phyloP scores from a whole-genome alignment of 1,139 yeast genomes.

The Diutina scorzettiae region DNA sequence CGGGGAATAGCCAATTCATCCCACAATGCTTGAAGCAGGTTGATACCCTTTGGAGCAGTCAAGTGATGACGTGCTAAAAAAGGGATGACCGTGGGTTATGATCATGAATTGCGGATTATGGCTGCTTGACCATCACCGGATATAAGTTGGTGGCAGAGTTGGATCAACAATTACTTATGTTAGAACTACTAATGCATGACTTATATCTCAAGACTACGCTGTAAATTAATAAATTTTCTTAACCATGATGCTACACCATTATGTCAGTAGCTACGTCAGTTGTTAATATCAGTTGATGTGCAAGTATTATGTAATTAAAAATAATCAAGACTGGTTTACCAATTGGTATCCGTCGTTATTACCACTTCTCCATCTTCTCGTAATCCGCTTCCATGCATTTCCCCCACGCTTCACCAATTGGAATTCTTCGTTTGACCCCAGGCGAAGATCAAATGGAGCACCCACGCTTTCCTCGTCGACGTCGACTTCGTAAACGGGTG shows the following conservation, averaged over 20 bases:
- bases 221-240: no score
- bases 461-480: slow-evolving; percentile 6
- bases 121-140: background rate
- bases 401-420: background rate
- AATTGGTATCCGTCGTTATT: no score
- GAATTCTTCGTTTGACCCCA: background rate
- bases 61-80: background rate
- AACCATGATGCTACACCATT: no score
- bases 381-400: no score
- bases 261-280: no score
- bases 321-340: no score
- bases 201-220: no score
- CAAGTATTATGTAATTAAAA: no score
- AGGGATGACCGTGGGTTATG: background rate
- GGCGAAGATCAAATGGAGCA: background rate
- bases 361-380: no score
- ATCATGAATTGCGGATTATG: background rate
- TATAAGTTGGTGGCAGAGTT: slow-evolving; percentile 1
- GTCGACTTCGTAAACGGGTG: slow-evolving; percentile 21
- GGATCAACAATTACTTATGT: slow-evolving; percentile 1
- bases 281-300: no score
- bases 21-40: background rate
- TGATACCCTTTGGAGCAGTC: background rate
- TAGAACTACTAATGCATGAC: slow-evolving; percentile 5
- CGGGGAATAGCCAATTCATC: background rate